Base-by-base conservation (phyloP, 1,284 basidiomycete genomes). In the Ustilago crameri region DNA sequence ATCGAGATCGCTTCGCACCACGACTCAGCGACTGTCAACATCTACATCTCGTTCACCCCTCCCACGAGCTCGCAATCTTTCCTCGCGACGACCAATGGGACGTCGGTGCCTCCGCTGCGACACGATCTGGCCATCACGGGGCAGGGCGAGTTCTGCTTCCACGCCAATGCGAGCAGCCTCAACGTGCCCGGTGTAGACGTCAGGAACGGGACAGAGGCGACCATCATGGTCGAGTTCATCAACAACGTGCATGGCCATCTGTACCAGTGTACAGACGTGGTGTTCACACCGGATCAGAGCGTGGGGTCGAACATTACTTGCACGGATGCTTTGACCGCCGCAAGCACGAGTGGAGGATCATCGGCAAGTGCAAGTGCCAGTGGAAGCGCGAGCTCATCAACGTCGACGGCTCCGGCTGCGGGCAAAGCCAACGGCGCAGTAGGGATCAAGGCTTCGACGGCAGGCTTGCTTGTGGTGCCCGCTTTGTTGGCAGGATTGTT, bases 141-240 rank as follows among this genome's bases (percentile, higher is more conserved):
- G 2, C 34, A 49, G 34, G 64, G 70, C 24, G 66, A 62, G n/a
- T 71, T 71, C 35, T 69, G 65, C 50, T 61, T 74, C 46, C 61
- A 59, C 43, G 62, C 55, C 18, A 65, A 74, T 20, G 61, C 65
- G 1, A 43, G 45, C 15, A 35, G 26, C 30, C 15, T 57, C 27
- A n/a, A 47, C 10, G 38, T 42, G 7, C n/a, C 49, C 7, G 52
- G 37, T 9, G 53, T 46, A 22, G 43, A 10, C 3, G 42, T 32
- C 18, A n/a, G 12, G 35, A 37, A 37, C 23, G 34, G 23, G 2
- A 58, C 32, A 3, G 68, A 69, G 27, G 71, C 65, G 1, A 74
- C 71, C 2, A n/a, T 74, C 23, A 68, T 74, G 65, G 61, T 74
- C 51, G 71, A 74, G 34, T 74, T 38, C 54, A 69, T 74, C 44